phyloP scores from a whole-genome alignment of 495 filamentous ascomycete species.

The Penicillium ucsense region DNA sequence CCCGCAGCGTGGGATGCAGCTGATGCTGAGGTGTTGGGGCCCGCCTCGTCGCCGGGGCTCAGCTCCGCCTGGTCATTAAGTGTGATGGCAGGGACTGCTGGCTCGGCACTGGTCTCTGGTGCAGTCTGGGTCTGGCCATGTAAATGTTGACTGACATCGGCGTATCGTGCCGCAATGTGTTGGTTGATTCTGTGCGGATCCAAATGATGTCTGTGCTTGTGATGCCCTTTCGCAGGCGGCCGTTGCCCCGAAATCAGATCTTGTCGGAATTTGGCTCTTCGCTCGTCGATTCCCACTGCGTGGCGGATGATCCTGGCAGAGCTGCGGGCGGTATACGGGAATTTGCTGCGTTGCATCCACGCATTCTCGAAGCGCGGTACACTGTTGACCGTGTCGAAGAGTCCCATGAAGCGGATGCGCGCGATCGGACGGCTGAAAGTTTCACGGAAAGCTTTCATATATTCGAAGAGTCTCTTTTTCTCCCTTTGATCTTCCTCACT shows the following conservation, averaged over 20 bases:
- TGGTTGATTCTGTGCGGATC: slow-evolving; percentile 12
- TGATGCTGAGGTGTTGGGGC: not conserved
- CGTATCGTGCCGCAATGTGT: slow-evolving; percentile 11
- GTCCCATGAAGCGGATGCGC: slow-evolving; percentile 47
- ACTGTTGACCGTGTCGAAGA: slow-evolving; percentile 58
- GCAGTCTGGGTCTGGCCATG: slow-evolving; percentile 13
- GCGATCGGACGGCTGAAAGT: slow-evolving; percentile 73
- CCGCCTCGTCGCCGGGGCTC: not conserved
- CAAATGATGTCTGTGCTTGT: slow-evolving; percentile 29
- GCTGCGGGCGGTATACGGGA: slow-evolving; percentile 73
- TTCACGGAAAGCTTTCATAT: slow-evolving; percentile 76
- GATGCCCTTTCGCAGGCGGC: slow-evolving; percentile 19
- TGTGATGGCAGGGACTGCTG: slow-evolving; percentile 23
- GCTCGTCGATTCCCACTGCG: slow-evolving; percentile 71
- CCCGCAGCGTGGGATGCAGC: slow-evolving; percentile 1
- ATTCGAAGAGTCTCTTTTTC: slow-evolving; percentile 59
- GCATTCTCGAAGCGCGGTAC: slow-evolving; percentile 75
- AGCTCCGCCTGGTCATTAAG: slow-evolving; percentile 16
- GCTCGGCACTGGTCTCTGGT: slow-evolving; percentile 6
- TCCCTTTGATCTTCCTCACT: slow-evolving; percentile 46
- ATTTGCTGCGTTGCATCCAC: slow-evolving; percentile 76
- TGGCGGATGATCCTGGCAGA: slow-evolving; percentile 61
- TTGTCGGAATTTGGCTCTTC: slow-evolving; percentile 58
- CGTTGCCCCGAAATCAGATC: slow-evolving; percentile 59
- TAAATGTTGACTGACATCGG: slow-evolving; percentile 11